Conservation (phyloP, 768 basidiomycete species). For the Amanita molliuscula region DNA sequence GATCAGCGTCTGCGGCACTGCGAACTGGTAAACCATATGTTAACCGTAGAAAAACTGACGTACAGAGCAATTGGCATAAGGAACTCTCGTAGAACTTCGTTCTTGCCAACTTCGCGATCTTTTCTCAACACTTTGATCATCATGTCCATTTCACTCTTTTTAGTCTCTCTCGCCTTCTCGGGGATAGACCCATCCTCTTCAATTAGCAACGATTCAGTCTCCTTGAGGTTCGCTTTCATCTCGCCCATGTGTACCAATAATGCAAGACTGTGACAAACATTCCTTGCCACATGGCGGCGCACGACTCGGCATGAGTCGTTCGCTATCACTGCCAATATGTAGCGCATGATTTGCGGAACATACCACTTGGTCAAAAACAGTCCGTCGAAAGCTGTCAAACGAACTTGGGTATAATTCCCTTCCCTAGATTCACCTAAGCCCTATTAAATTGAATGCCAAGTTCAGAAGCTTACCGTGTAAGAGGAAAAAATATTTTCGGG, state of each 20-base stretch:
- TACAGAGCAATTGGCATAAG: conserved; percentile 79
- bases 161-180: conserved; percentile 62
- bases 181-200: conserved; percentile 76
- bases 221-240: conserved; percentile 67
- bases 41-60: conserved; percentile 10
- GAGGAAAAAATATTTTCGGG: conserved; percentile 69
- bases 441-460: not conserved
- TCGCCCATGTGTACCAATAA: conserved; percentile 85
- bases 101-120: conserved; percentile 76
- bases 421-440: conserved; percentile 44
- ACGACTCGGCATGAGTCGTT: conserved; percentile 77
- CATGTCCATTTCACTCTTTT: conserved; percentile 74
- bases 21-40: conserved; percentile 16
- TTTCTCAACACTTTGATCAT: conserved; percentile 85
- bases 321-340: conserved; percentile 79
- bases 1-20: conserved; percentile 69
- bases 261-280: conserved; percentile 78
- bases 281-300: conserved; percentile 80
- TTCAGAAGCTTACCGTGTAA: conserved; percentile 59
- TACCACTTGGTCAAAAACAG: conserved; percentile 88
- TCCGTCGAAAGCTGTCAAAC: conserved; percentile 90
- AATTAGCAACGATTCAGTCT: conserved; percentile 67
- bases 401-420: conserved; percentile 88
- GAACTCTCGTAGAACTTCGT: conserved; percentile 68
- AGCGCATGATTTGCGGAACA: conserved; percentile 73